Evolutionary conservation across 1,284 basidiomycete genomes (phyloP).

Genomic region (Ganoderma sinense): DNA sequence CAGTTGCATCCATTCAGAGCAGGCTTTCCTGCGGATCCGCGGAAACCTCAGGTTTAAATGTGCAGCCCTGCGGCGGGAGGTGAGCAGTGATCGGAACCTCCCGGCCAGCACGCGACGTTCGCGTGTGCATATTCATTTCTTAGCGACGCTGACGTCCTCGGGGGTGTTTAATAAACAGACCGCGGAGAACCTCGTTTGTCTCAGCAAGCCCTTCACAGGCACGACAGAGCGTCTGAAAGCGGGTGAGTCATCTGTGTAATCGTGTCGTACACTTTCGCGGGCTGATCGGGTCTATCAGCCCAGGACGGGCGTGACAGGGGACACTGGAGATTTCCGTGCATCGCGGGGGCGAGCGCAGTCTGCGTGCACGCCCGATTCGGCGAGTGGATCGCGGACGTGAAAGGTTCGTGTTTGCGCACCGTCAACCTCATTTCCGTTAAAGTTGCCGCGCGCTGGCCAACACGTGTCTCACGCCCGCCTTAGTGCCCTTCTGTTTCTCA

Average conservation of each 20-base stretch:
- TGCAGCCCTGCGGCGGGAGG: not conserved
- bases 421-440: conserved; percentile 11
- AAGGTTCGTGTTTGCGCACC: conserved; percentile 8
- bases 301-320: not conserved
- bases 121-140: not conserved
- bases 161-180: not conserved
- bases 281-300: conserved; percentile 1
- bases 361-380: conserved; percentile 7
- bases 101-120: not conserved
- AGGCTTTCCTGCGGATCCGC: not conserved
- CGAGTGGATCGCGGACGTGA: conserved; percentile 11
- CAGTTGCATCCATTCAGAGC: not conserved
- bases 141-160: conserved; percentile 3
- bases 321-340: not conserved
- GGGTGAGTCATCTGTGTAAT: not conserved
- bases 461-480: not conserved
- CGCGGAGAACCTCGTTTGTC: conserved; percentile 1
- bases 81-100: conserved; percentile 2
- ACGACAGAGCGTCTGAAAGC: not conserved
- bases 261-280: not conserved
- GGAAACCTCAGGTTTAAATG: not conserved
- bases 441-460: not conserved
- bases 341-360: conserved; percentile 9
- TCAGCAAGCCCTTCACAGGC: not conserved
- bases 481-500: conserved; percentile 2